phyloP scores from a whole-genome alignment of 1,284 basidiomycete species.

The Ustilago crameri region DNA sequence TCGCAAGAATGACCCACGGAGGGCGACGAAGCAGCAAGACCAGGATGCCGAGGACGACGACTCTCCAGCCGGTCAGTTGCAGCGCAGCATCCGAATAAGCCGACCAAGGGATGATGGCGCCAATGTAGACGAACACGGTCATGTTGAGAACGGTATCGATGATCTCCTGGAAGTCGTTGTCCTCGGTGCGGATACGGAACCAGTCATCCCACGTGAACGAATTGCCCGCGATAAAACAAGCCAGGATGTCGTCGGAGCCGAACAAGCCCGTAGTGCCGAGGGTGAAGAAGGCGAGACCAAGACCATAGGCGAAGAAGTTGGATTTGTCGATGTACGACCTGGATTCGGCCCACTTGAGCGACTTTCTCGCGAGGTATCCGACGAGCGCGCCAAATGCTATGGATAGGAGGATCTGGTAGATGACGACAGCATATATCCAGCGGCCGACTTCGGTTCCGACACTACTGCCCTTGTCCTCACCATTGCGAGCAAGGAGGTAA shows the following conservation, averaged over 20 bases:
- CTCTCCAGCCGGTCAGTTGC: conserved; percentile 59
- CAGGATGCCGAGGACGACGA: conserved; percentile 60
- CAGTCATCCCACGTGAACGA: conserved; percentile 69
- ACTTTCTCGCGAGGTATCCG: conserved; percentile 69
- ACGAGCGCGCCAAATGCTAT: conserved; percentile 67
- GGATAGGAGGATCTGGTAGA: conserved; percentile 69
- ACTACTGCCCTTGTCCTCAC: conserved; percentile 50
- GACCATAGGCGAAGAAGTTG: conserved; percentile 68
- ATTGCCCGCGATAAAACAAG: conserved; percentile 69
- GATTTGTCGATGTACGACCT: conserved; percentile 68
- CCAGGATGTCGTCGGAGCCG: conserved; percentile 70
- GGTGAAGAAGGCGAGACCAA: conserved; percentile 69
- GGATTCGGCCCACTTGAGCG: conserved; percentile 67
- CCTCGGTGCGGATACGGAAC: conserved; percentile 71
- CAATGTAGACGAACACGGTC: conserved; percentile 70
- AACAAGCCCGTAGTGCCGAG: conserved; percentile 69
- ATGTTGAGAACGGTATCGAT: conserved; percentile 72
- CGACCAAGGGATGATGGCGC: conserved; percentile 68
- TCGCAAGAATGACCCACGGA: conserved; percentile 60
- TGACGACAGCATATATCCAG: conserved; percentile 69
- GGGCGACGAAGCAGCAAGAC: conserved; percentile 62
- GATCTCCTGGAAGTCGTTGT: conserved; percentile 73
- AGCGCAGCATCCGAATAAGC: conserved; percentile 43
- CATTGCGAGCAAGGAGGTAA: conserved; percentile 60
- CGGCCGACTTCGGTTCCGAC: conserved; percentile 65